Percentiles rank a stretch among this genome's conserved stretches.
Conservation (phyloP, 495 filamentous ascomycete genomes). For the Glonium stellatum region DNA sequence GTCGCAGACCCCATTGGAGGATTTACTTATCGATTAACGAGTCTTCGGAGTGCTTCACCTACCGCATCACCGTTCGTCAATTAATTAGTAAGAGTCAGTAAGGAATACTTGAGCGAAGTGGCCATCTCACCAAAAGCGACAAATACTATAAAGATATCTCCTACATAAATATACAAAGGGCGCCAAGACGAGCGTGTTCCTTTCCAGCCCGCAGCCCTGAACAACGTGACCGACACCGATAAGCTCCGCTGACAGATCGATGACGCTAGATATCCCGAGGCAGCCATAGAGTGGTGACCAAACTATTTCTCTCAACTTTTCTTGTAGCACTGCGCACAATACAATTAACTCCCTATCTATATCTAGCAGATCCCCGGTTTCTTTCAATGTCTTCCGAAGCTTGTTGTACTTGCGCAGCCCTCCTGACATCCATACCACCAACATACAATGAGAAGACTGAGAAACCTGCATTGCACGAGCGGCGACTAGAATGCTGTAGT, state of each 20-base stretch:
- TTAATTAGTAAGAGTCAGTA: too few species aligned
- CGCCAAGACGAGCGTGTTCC: too few species aligned
- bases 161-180: too few species aligned
- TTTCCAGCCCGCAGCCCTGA: not conserved
- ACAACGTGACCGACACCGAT: not conserved
- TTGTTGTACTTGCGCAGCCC: slow-evolving; percentile 61
- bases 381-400: slow-evolving; percentile 36
- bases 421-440: slow-evolving; percentile 42
- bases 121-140: too few species aligned
- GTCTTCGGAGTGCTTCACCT: too few species aligned
- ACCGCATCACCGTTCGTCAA: too few species aligned
- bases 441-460: slow-evolving; percentile 45
- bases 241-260: not conserved
- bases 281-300: too few species aligned
- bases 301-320: too few species aligned
- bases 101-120: too few species aligned
- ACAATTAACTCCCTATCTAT: not conserved
- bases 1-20: too few species aligned
- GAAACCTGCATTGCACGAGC: slow-evolving; percentile 47
- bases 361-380: not conserved
- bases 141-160: too few species aligned
- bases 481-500: slow-evolving; percentile 55
- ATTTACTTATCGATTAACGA: too few species aligned
- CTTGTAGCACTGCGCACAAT: not conserved
- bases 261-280: not conserved